Evolutionary conservation across 2,329 filamentous ascomycete species (phyloP).

Genomic region (Alternaria arbusti): DNA sequence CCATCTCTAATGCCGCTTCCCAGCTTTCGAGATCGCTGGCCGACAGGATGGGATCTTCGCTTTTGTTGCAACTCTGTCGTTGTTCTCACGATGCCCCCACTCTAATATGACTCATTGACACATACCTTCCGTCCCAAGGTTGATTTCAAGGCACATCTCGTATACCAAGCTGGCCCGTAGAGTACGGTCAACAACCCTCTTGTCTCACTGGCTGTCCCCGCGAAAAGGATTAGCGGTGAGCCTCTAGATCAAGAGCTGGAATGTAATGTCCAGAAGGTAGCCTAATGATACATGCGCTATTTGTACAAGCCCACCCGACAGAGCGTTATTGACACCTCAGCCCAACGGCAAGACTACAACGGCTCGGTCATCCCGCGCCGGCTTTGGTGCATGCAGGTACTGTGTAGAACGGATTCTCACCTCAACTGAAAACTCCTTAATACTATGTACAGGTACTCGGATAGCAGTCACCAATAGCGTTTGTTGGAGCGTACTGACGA

Average conservation of each 20-base stretch:
- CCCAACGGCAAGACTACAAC: conserved; percentile 22
- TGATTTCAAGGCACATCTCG: neutral
- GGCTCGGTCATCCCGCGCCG: conserved; percentile 30
- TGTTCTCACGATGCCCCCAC: neutral
- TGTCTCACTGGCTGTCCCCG: neutral
- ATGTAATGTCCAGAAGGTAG: conserved; percentile 13
- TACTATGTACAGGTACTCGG: neutral
- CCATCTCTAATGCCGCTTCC: neutral
- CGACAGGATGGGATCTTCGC: neutral
- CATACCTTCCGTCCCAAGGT: neutral
- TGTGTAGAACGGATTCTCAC: neutral
- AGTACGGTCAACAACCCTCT: neutral
- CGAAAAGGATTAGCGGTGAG: neutral
- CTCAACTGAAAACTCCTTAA: neutral
- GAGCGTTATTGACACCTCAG: conserved; percentile 19
- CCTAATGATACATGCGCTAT: conserved; percentile 7
- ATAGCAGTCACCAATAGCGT: neutral
- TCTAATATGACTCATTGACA: neutral
- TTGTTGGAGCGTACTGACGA: neutral
- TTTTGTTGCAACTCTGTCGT: neutral
- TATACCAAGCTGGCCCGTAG: neutral
- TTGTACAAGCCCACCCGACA: conserved; percentile 1
- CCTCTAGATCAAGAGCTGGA: neutral
- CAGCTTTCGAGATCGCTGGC: neutral
- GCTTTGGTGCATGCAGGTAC: conserved; percentile 29